These are phyloP conservation scores for Solanum acaule DNA, from an alignment of 257 asterid genomes.

Conservation along the genomic window DNA sequence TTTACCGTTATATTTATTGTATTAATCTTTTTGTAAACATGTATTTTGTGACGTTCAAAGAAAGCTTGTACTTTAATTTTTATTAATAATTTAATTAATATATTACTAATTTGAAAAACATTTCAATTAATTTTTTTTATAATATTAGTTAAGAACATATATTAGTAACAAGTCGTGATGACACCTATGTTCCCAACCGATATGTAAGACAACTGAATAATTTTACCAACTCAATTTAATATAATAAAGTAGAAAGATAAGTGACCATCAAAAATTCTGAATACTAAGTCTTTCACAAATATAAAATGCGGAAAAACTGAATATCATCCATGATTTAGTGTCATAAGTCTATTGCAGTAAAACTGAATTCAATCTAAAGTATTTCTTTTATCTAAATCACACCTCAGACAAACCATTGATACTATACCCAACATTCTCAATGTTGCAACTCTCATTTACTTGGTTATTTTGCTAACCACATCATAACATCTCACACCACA, in stretches of 20 bases:
- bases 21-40: not conserved
- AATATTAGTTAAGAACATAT: not conserved
- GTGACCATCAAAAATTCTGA: not conserved
- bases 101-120: not conserved
- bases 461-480: not conserved
- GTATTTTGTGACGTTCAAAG: not conserved
- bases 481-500: not conserved
- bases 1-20: no score
- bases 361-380: not conserved
- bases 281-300: not conserved
- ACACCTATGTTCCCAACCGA: not conserved
- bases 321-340: not conserved
- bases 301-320: no score
- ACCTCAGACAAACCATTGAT: not conserved
- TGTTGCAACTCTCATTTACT: not conserved
- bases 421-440: not conserved
- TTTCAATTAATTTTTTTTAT: no score
- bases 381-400: not conserved
- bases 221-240: not conserved
- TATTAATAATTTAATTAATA: no score
- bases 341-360: not conserved
- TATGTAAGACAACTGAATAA: not conserved
- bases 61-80: not conserved
- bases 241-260: not conserved
- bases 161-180: not conserved